Evolutionary conservation across 2,329 filamentous ascomycete genomes (phyloP), one percentile per base, ranked within the genome.

Genomic region (Cryphonectria parasitica): DNA sequence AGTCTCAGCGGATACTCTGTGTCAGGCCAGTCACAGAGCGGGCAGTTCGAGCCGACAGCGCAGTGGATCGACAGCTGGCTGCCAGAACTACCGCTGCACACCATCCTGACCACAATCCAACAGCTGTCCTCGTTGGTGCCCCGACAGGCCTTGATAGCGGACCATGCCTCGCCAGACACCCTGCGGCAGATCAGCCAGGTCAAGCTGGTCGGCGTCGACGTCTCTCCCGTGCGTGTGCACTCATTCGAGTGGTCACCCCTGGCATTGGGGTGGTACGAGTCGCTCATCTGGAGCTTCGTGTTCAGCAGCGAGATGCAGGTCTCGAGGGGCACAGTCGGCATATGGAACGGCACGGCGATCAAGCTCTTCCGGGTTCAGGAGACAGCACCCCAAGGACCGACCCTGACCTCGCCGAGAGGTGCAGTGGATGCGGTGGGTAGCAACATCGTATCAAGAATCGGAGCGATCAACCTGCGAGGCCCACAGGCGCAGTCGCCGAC

Each of bases 41-140:
- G 87, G 62, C 86, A 82, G 28, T 98, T 98, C 77, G 90, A 91
- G 74, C 94, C 95, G 3, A 93, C 93, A 6, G 83, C 91, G 8
- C 84, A 89, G 69, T 98, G 96, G 95, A 93, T 98, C 74, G 94
- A 98, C 75, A 92, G 89, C 69, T 98, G 95, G 95, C 88, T 98
- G n/a, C 92, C 93, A 0, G 92, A 97, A 76, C 85, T 98, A 41
- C 94, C 95, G 1, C 87, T 98, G 1, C 95, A 98, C 80, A 97
- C 94, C 0, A 90, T 94, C 64, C 84, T 98, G 36, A 92, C 90
- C 5, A 82, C 96, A 15, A 93, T 97, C 68, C 87, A 90, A 74
- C 90, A 92, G 76, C 80, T 91, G 7, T 83, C 85, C 13, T 86
- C 84, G 13, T 79, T 90, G 28, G 78, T 94, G 80, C 80, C 90